Conservation (phyloP, 208 protist species). For the Leishmania guyanensis region DNA sequence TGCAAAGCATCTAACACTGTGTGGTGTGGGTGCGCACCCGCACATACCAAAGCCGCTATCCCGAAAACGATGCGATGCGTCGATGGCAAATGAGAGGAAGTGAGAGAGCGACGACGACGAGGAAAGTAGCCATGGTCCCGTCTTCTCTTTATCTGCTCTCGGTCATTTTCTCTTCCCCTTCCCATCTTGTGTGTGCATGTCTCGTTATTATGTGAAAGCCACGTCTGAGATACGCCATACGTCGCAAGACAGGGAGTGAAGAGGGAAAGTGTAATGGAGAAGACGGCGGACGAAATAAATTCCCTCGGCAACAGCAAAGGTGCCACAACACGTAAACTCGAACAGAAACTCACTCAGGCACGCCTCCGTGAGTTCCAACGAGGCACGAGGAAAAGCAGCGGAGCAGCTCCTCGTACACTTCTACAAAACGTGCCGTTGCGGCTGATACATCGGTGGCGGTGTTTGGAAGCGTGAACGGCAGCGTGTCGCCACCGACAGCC, state of each 20-base stretch:
- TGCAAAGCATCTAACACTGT: not conserved
- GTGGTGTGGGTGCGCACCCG: not conserved
- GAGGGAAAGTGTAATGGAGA: not conserved
- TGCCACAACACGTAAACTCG: not conserved
- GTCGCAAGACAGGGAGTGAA: not conserved
- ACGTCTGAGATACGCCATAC: not conserved
- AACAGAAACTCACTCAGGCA: not conserved
- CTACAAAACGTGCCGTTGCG: not conserved
- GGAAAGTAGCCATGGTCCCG: not conserved
- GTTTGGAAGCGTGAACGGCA: not conserved
- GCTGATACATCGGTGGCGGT: not conserved
- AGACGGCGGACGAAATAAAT: not conserved
- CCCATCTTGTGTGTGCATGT: not conserved
- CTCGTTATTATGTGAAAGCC: not conserved
- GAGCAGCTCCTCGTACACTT: constrained; percentile 11
- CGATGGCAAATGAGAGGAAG: not conserved
- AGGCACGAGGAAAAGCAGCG: constrained; percentile 6
- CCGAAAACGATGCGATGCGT: not conserved
- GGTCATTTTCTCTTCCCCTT: not conserved
- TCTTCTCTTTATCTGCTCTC: not conserved
- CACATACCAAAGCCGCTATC: not conserved
- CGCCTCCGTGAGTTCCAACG: not conserved
- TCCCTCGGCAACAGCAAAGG: not conserved
- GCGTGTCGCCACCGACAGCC: not conserved
- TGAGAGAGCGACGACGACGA: not conserved